A percentile compares a stretch with the other conserved stretches of the same genome.
Evolutionary conservation across 352 stramenopile genomes (phyloP).

Genomic region (Thraustochytrium sp.): DNA sequence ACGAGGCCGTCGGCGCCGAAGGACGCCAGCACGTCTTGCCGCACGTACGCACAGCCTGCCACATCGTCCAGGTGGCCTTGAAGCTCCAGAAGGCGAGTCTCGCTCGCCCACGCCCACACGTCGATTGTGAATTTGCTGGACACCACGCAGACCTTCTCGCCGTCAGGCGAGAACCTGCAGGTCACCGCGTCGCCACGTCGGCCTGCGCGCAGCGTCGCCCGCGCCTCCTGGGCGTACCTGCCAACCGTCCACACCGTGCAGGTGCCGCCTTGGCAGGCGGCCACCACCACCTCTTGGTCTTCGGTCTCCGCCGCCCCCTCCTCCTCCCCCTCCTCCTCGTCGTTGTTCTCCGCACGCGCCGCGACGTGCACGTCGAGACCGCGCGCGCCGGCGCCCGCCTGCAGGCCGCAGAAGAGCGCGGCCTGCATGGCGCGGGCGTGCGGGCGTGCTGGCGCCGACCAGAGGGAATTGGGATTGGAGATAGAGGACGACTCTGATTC

Average conservation of each 20-base stretch:
- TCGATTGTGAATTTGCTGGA: background rate
- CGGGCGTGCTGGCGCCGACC: too few relatives aligned
- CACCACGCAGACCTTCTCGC: background rate
- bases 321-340: background rate
- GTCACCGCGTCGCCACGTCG: background rate
- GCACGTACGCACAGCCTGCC: background rate
- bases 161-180: background rate
- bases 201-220: background rate
- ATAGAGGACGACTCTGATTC: too few relatives aligned
- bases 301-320: too few relatives aligned
- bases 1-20: constrained; percentile 27
- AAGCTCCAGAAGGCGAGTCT: background rate
- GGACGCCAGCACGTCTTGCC: background rate
- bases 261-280: background rate
- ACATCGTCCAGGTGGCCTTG: constrained; percentile 9
- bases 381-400: too few relatives aligned
- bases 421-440: too few relatives aligned
- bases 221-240: background rate
- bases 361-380: too few relatives aligned
- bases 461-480: too few relatives aligned
- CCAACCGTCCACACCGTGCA: background rate
- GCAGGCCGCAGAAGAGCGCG: too few relatives aligned
- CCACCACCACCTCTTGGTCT: background rate
- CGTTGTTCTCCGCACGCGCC: background rate
- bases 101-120: background rate